A percentile compares a stretch with the other conserved stretches of the same genome.
phyloP scores from a whole-genome alignment of 2,329 filamentous ascomycete species.

The Cladosporium sphaerospermum region DNA sequence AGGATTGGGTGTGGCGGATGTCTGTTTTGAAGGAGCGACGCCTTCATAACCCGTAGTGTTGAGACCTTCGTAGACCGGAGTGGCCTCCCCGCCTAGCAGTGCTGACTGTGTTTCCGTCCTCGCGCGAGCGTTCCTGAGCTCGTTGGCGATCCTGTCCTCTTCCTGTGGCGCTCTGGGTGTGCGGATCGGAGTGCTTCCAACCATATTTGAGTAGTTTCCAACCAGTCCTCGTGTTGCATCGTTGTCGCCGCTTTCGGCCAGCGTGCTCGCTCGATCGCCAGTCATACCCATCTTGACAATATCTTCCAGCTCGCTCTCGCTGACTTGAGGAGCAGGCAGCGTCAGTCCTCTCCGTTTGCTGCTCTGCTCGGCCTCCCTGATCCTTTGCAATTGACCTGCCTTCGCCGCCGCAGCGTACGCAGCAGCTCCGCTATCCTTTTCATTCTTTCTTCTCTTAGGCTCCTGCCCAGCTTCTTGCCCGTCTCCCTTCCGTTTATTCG shows the following conservation, averaged over 20 bases:
- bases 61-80: conserved; percentile 72
- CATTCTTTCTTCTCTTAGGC: conserved; percentile 78
- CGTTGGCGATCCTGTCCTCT: conserved; percentile 93
- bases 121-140: conserved; percentile 88
- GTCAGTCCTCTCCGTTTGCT: conserved; percentile 83
- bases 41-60: conserved; percentile 85
- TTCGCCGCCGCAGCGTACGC: conserved; percentile 83
- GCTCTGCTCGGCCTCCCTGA: conserved; percentile 92
- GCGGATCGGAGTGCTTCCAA: conserved; percentile 78
- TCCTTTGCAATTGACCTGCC: conserved; percentile 88
- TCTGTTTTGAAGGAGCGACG: conserved; percentile 70
- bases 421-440: conserved; percentile 72
- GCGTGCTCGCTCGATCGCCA: conserved; percentile 73
- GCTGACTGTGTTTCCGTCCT: conserved; percentile 92
- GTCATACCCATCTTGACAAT: conserved; percentile 98
- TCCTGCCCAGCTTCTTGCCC: conserved; percentile 66
- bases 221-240: conserved; percentile 79
- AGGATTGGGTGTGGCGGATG: conserved; percentile 87
- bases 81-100: conserved; percentile 88
- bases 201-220: conserved; percentile 76
- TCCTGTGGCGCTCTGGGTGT: conserved; percentile 87
- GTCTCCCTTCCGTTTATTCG: conserved; percentile 89
- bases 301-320: conserved; percentile 87
- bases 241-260: conserved; percentile 65
- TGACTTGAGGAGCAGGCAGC: conserved; percentile 83